Conservation (phyloP, 2,329 filamentous ascomycete genomes). For the Epichloe amarillans region DNA sequence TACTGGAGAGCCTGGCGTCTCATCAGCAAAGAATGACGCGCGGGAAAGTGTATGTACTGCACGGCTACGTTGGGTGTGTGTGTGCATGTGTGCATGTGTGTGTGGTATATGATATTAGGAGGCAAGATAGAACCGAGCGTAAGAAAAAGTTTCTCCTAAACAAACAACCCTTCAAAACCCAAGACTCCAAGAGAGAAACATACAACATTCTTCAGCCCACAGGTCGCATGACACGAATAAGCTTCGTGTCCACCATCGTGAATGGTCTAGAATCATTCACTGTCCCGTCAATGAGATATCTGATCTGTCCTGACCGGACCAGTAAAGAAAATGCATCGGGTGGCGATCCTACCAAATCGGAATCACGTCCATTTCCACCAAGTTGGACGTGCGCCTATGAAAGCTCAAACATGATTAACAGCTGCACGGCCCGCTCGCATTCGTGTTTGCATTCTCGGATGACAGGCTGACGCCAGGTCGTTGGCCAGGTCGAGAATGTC, state of each 20-base stretch:
- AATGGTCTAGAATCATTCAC: slow-evolving; percentile 12
- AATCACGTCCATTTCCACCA: slow-evolving; percentile 6
- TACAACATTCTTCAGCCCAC: slow-evolving; percentile 18
- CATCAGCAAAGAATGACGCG: too few species aligned
- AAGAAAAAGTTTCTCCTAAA: slow-evolving; percentile 24
- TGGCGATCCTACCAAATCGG: slow-evolving; percentile 8
- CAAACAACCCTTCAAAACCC: slow-evolving; percentile 21
- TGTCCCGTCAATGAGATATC: neutral
- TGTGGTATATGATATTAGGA: slow-evolving; percentile 10
- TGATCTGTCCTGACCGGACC: slow-evolving; percentile 11
- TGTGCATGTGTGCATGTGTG: neutral
- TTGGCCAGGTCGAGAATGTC: slow-evolving; percentile 59
- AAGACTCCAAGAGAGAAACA: slow-evolving; percentile 26
- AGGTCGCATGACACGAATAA: slow-evolving; percentile 11
- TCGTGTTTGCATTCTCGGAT: slow-evolving; percentile 44
- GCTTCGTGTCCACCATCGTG: slow-evolving; percentile 11
- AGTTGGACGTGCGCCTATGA: neutral
- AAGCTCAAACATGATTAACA: slow-evolving; percentile 27
- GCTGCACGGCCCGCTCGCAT: slow-evolving; percentile 40
- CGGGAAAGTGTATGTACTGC: too few species aligned
- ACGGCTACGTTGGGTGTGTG: neutral
- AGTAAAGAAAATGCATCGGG: slow-evolving; percentile 11
- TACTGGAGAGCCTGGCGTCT: too few species aligned
- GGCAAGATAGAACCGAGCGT: slow-evolving; percentile 14
- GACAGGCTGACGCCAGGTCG: slow-evolving; percentile 45